Base-by-base conservation (phyloP, 2,329 filamentous ascomycete species). In the Chaetomium olivaceum region DNA sequence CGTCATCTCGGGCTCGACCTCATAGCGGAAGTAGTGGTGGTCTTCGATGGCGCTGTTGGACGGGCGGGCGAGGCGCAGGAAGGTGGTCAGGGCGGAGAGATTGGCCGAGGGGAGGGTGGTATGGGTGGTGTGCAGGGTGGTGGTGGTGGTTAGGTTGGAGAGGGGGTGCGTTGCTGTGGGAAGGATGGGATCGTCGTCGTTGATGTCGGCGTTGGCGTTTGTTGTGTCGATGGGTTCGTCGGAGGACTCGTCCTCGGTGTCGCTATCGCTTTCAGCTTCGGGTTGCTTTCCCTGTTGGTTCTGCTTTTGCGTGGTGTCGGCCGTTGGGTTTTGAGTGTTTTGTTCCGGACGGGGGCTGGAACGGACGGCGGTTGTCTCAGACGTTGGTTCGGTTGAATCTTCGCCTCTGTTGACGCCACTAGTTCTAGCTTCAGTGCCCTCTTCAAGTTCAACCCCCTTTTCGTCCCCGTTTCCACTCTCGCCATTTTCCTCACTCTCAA, bases 101-200 rank as follows among this genome's bases (percentile, higher is more conserved):
- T 69, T 70, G 27, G 71, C 71, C 0, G 3, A 36, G 1, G 9
- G 11, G 12, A 61, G 23, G 4, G 61, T 69, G 0, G 67, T 71
- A 64, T 65, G 71, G 0, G 29, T 64, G 5, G 58, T 58, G 57
- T 70, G 67, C 1, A 51, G 63, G 3, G 39, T 36, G 12, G 16
- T 6, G 3, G 16, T 12, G 33, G 33, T 57, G 2, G 23, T 14
- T 8, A 66, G 0, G 0, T 54, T 48, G 33, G 64, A 58, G 1
- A 68, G 55, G 23, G 51, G 58, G 56, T 48, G 48, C 2, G 9
- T 56, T 29, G 14, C 6, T 19, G 19, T 0, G 57, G 50, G 36
- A 48, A 11, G 54, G 27, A 3, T n/a, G 39, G 9, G 3, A n/a
- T 14, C 29, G 23, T 21, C 23, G 31, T 11, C 25, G 23, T 31